Conservation (phyloP, 306 rosid species). For the Quercus cerris region DNA sequence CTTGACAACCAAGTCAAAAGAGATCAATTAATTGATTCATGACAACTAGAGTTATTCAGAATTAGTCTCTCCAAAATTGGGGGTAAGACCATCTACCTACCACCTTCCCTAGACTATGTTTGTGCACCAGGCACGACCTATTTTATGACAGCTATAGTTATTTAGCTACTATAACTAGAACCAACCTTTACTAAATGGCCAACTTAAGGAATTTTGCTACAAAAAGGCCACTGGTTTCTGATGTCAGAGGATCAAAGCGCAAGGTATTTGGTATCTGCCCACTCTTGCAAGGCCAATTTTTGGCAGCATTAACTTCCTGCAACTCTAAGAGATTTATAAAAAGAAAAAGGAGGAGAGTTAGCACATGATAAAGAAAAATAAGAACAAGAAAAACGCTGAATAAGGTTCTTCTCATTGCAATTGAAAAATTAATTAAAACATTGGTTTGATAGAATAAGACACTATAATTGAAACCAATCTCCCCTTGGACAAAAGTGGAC, state of each 20-base stretch:
- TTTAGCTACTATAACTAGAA: neutral
- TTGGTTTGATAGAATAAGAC: neutral
- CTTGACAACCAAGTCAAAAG: neutral
- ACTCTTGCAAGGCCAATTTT: conserved; percentile 77
- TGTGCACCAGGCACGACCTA: too few species aligned
- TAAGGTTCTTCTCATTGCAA: neutral
- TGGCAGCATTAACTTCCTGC: conserved; percentile 56
- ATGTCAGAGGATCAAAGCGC: conserved; percentile 72
- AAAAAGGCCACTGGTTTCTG: conserved; percentile 85
- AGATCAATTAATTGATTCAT: neutral
- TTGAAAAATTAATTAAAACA: neutral
- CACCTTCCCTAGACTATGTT: too few species aligned
- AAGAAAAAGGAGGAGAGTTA: neutral
- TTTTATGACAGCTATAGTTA: neutral
- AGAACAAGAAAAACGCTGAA: neutral
- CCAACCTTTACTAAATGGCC: conserved; percentile 17
- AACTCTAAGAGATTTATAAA: conserved; percentile 35
- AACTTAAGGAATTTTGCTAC: conserved; percentile 64
- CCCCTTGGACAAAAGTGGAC: neutral
- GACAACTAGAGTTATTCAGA: too few species aligned
- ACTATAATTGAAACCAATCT: neutral
- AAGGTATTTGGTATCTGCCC: conserved; percentile 56
- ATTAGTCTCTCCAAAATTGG: too few species aligned
- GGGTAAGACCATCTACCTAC: too few species aligned
- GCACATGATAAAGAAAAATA: conserved; percentile 4